Percentiles rank a stretch among this genome's conserved stretches.
phyloP scores from a whole-genome alignment of 805 yeast species.

The Torulaspora quercuum region DNA sequence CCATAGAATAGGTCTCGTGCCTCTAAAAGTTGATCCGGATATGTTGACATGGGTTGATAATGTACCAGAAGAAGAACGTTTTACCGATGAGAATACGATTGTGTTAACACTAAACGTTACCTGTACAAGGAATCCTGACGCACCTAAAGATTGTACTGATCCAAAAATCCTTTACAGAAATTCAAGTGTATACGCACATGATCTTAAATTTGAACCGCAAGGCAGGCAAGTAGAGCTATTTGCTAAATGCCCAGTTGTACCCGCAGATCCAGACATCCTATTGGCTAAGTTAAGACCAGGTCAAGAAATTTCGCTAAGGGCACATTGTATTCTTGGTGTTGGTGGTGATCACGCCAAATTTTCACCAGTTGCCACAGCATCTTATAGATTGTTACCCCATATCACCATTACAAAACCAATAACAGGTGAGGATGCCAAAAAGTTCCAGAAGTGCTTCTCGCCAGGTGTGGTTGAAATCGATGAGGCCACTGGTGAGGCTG shows the following conservation, averaged over 20 bases:
- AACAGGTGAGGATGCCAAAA: constrained; percentile 68
- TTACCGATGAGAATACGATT: constrained; percentile 84
- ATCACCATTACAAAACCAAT: constrained; percentile 75
- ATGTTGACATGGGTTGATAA: constrained; percentile 75
- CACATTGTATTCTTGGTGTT: constrained; percentile 85
- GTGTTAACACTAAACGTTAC: constrained; percentile 76
- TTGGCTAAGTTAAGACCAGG: constrained; percentile 94
- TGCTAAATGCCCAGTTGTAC: constrained; percentile 61
- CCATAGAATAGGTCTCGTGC: constrained; percentile 89
- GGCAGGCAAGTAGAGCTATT: constrained; percentile 78
- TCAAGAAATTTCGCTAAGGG: constrained; percentile 87
- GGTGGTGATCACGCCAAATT: constrained; percentile 97
- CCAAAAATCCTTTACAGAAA: constrained; percentile 82
- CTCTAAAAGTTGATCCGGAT: constrained; percentile 90
- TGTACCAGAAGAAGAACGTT: constrained; percentile 62
- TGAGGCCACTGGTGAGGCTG: constrained; percentile 58
- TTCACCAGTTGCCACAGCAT: constrained; percentile 95
- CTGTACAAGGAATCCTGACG: constrained; percentile 83
- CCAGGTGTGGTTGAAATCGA: constrained; percentile 84
- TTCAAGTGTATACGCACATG: constrained; percentile 83
- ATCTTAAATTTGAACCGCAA: constrained; percentile 85
- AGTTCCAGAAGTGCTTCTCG: constrained; percentile 87
- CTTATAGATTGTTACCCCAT: constrained; percentile 87
- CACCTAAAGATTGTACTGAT: constrained; percentile 71
- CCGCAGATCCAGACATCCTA: constrained; percentile 84